Percentiles rank a stretch among this genome's conserved stretches.
Evolutionary conservation across 352 stramenopile genomes (phyloP).

Genomic region (Pythium monospermum): DNA sequence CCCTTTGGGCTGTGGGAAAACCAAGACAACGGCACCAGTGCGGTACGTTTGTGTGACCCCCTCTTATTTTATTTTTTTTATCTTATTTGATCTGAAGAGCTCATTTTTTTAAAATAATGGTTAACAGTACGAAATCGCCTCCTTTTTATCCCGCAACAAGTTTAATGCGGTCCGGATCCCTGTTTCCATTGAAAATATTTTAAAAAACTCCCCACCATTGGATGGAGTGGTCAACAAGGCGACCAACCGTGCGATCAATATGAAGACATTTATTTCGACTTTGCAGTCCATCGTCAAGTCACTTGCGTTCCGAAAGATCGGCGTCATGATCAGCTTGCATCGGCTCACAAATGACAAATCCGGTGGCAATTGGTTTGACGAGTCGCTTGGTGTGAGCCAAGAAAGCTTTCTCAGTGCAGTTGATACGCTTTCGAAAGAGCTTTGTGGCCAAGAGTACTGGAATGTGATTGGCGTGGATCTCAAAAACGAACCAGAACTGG

Average conservation of each 20-base stretch:
- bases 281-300: conserved; percentile 67
- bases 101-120: conserved; percentile 4
- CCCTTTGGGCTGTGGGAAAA: conserved; percentile 81
- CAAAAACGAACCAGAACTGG: conserved; percentile 72
- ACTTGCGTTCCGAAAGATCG: conserved; percentile 64
- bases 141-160: conserved; percentile 77
- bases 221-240: conserved; percentile 60
- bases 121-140: conserved; percentile 61
- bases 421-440: conserved; percentile 43
- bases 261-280: conserved; percentile 64
- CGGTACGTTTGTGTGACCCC: conserved; percentile 20
- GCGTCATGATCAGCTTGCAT: conserved; percentile 75
- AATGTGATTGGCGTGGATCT: conserved; percentile 79
- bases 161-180: conserved; percentile 76
- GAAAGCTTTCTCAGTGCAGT: conserved; percentile 57
- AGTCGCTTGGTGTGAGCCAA: conserved; percentile 37
- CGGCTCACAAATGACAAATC: conserved; percentile 51
- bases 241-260: conserved; percentile 68
- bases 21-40: conserved; percentile 62
- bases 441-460: conserved; percentile 68
- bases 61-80: background rate
- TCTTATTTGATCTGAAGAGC: conserved; percentile 10
- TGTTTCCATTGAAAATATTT: conserved; percentile 60
- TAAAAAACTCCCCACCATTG: conserved; percentile 56
- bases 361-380: conserved; percentile 64